Base-by-base conservation (phyloP, 2,329 filamentous ascomycete genomes). In the Cladosporium sp. region DNA sequence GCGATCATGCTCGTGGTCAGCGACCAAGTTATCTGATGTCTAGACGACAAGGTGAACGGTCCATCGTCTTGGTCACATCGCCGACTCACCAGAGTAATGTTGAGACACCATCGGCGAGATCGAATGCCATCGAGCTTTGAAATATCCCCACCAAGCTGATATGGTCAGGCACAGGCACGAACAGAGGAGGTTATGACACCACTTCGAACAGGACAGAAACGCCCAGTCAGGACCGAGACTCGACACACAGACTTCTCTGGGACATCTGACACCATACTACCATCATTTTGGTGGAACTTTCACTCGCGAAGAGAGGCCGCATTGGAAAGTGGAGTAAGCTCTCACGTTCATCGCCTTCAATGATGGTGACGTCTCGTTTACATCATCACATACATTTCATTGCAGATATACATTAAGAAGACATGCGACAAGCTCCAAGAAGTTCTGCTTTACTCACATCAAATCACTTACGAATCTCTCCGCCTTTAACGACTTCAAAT, bases 111-210 rank as follows among this genome's bases (percentile, higher is more conserved):
- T 56, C 42, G 54, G 20, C 38, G 28, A 47, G 34, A 56, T 56
- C 42, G 54, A 47, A 56, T 30, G 17, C 34, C 42, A 49, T 56
- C 42, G 42, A 40, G 20, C 20, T 28, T 19, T 15, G 20, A 30
- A 20, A 17, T 34, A 19, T 19, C 42, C 40, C 54, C 54, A 49
- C 54, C 54, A 47, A 39, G 54, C 34, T 45, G 42, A 49, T 25
- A 19, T 22, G 20, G 17, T 8, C 50, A 39, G 50, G 34, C 50
- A 38, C 34, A 19, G 50, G 36, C 20, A 14, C 20, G 20, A 39
- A 38, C 15, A 34, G 42, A 56, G 54, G 54, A n/a, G 54, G 54
- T 19, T 11, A 56, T 56, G 54, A 56, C 54, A 49, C 40, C 36
- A 49, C 34, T 20, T 49, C 40, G 54, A 56, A 49, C 34, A 49